phyloP scores from a whole-genome alignment of 2,329 filamentous ascomycete genomes.

The Pseudogymnoascus sp. region DNA sequence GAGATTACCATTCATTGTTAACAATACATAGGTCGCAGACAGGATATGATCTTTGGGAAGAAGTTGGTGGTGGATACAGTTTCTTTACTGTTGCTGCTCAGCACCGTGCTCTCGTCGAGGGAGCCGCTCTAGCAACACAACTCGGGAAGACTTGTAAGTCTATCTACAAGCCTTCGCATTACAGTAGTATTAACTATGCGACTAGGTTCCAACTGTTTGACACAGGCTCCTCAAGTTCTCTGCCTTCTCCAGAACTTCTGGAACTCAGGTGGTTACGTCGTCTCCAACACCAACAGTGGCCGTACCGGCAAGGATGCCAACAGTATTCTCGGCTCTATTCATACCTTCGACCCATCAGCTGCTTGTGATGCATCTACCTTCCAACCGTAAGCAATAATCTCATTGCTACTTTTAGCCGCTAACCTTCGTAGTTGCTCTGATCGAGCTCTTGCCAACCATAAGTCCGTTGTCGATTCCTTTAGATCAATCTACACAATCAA shows the following conservation, averaged over 20 bases:
- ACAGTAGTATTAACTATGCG: too few relatives aligned
- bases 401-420: too few relatives aligned
- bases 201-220: slow-evolving; percentile 41
- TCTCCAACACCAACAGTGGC: slow-evolving; percentile 62
- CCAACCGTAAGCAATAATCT: slow-evolving; percentile 38
- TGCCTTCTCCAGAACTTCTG: slow-evolving; percentile 74
- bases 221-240: slow-evolving; percentile 60
- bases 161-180: too few relatives aligned
- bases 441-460: slow-evolving; percentile 65
- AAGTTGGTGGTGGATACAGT: slow-evolving; percentile 61
- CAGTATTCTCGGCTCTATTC: slow-evolving; percentile 59
- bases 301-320: slow-evolving; percentile 66
- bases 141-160: too few relatives aligned
- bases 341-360: slow-evolving; percentile 63
- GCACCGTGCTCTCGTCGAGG: slow-evolving; percentile 64
- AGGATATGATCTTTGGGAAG: slow-evolving; percentile 77
- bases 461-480: slow-evolving; percentile 69
- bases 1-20: too few relatives aligned
- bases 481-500: slow-evolving; percentile 66
- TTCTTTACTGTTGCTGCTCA: slow-evolving; percentile 71
- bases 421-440: slow-evolving; percentile 37
- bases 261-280: slow-evolving; percentile 51
- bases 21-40: slow-evolving; percentile 30
- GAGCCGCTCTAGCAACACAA: slow-evolving; percentile 54
- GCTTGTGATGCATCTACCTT: slow-evolving; percentile 66